A percentile compares a stretch with the other conserved stretches of the same genome.
phyloP scores from a whole-genome alignment of 805 yeast genomes.

The Candida lessepsii region DNA sequence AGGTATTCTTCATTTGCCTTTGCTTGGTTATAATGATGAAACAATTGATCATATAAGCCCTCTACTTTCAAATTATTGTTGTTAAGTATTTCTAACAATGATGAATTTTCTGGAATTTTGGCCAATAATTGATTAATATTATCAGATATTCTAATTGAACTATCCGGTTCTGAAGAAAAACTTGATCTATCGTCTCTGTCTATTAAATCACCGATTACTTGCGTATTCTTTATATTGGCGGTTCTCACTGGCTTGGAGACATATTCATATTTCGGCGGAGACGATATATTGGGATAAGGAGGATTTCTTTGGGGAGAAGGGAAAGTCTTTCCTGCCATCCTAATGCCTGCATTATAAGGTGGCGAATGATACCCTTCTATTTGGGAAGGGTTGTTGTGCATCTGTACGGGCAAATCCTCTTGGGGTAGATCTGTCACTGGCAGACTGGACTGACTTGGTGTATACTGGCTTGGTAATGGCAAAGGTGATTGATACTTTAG shows the following conservation, averaged over 20 bases:
- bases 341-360: neutral
- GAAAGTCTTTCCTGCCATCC: neutral
- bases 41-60: slow-evolving; percentile 31
- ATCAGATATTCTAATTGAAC: neutral
- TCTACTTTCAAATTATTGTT: slow-evolving; percentile 21
- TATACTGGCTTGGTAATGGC: slow-evolving; percentile 22
- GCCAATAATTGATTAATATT: slow-evolving; percentile 11
- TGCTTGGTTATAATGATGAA: slow-evolving; percentile 37
- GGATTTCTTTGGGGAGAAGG: neutral
- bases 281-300: neutral
- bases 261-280: neutral
- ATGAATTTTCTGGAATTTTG: slow-evolving; percentile 19
- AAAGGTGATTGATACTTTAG: slow-evolving; percentile 32
- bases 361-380: neutral
- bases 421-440: too few relatives aligned
- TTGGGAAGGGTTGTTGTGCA: too few relatives aligned
- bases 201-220: slow-evolving; percentile 15
- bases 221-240: neutral
- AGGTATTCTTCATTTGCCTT: slow-evolving; percentile 32
- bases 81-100: slow-evolving; percentile 17
- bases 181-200: slow-evolving; percentile 17
- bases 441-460: slow-evolving; percentile 13
- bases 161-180: neutral
- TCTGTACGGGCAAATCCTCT: too few relatives aligned
- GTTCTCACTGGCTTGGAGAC: neutral